Conservation (phyloP, 108 stramenopile genomes). For the Cyclotella choctawhatcheeana region DNA sequence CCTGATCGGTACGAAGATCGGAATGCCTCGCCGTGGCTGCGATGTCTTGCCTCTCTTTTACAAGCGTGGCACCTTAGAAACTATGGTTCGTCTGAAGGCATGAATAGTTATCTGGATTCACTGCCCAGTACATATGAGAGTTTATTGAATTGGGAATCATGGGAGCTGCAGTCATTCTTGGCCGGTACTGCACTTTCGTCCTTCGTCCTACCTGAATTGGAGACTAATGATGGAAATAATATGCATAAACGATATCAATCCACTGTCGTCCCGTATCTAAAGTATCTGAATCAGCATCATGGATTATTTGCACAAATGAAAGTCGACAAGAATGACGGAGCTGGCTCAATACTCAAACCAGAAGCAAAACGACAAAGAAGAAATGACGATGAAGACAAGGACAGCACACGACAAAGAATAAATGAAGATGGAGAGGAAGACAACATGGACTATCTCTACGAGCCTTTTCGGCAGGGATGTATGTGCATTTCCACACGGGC, state of each 20-base stretch:
- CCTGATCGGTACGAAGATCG: slow-evolving; percentile 46
- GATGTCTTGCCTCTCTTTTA: slow-evolving; percentile 61
- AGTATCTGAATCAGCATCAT: slow-evolving; percentile 20
- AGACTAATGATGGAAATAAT: not conserved
- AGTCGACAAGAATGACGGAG: not conserved
- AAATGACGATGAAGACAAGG: too few relatives aligned
- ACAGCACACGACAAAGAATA: not conserved
- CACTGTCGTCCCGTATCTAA: slow-evolving; percentile 65
- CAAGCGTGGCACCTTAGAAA: slow-evolving; percentile 27
- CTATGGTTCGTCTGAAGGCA: not conserved
- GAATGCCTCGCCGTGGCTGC: slow-evolving; percentile 72
- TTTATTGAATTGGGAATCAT: slow-evolving; percentile 63
- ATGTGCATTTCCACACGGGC: slow-evolving; percentile 80
- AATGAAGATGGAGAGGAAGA: not conserved
- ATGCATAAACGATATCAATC: slow-evolving; percentile 55
- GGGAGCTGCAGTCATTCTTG: slow-evolving; percentile 57
- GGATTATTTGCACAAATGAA: slow-evolving; percentile 19
- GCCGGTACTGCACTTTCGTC: slow-evolving; percentile 61
- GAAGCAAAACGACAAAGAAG: slow-evolving; percentile 27
- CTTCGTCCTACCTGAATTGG: slow-evolving; percentile 34
- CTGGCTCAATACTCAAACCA: slow-evolving; percentile 3
- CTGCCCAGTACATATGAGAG: slow-evolving; percentile 77
- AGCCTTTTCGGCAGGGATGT: slow-evolving; percentile 62
- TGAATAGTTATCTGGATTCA: slow-evolving; percentile 66
- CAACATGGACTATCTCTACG: slow-evolving; percentile 31